Percentiles rank a stretch among this genome's conserved stretches.
Evolutionary conservation across 208 protist genomes (phyloP).

Genomic region (Trypanosomatidae sp.): DNA sequence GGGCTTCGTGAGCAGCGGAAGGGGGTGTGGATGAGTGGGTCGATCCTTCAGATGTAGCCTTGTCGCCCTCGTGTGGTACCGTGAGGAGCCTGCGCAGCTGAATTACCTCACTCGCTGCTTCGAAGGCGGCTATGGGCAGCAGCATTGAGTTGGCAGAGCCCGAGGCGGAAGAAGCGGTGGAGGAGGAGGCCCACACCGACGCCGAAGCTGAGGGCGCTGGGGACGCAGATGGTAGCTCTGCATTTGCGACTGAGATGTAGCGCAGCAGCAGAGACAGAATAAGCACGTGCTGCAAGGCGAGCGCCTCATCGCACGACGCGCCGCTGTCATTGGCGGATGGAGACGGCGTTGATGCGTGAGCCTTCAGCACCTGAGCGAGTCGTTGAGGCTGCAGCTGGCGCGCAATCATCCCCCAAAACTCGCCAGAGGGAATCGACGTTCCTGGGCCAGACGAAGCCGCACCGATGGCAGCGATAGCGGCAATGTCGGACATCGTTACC

Average conservation of each 20-base stretch:
- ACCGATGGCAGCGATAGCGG: slow-evolving; percentile 28
- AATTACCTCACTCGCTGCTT: slow-evolving; percentile 22
- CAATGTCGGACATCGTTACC: slow-evolving; percentile 32
- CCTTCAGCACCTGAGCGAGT: slow-evolving; percentile 12
- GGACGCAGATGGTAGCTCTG: slow-evolving; percentile 4
- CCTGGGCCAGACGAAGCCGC: slow-evolving; percentile 7
- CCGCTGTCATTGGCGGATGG: not conserved
- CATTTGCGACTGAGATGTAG: slow-evolving; percentile 9
- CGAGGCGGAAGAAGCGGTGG: not conserved
- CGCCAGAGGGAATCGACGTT: slow-evolving; percentile 12
- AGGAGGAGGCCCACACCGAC: slow-evolving; percentile 6
- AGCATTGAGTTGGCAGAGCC: slow-evolving; percentile 6
- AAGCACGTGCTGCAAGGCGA: slow-evolving; percentile 22
- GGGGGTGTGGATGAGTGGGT: not conserved
- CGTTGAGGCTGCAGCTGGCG: slow-evolving; percentile 17
- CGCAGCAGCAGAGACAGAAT: slow-evolving; percentile 25
- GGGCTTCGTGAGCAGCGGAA: not conserved
- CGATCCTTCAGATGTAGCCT: not conserved
- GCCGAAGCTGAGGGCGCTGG: slow-evolving; percentile 1
- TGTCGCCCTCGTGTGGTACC: not conserved
- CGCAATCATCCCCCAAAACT: slow-evolving; percentile 20
- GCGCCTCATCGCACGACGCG: slow-evolving; percentile 3
- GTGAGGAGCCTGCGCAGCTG: slow-evolving; percentile 15
- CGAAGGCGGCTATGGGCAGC: slow-evolving; percentile 21
- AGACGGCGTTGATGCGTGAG: slow-evolving; percentile 1